These are phyloP conservation scores for Choiromyces venosus DNA, from an alignment of 495 filamentous ascomycete genomes.

Conservation along the genomic window DNA sequence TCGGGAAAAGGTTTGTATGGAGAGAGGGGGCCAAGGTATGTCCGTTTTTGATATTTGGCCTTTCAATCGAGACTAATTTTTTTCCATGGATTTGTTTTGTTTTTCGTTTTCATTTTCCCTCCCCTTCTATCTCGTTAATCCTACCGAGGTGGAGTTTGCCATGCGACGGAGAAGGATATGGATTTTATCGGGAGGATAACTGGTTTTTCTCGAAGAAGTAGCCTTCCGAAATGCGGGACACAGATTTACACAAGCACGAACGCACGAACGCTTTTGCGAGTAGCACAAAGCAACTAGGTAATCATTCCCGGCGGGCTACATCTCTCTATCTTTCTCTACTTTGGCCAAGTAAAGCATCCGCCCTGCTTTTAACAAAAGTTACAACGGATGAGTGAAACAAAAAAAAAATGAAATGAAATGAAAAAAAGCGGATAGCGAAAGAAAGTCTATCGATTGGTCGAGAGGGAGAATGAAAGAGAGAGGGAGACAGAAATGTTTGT, in stretches of 20 bases:
- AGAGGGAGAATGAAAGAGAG: background rate
- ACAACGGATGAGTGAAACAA: background rate
- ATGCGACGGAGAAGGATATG: background rate
- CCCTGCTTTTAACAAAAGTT: background rate
- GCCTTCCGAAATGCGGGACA: background rate
- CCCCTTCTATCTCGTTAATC: background rate
- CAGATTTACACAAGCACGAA: background rate
- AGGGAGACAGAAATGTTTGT: constrained; percentile 1
- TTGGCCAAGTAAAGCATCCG: background rate
- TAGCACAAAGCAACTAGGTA: background rate
- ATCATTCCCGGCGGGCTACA: background rate
- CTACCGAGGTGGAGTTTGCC: constrained; percentile 1
- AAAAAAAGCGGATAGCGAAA: background rate
- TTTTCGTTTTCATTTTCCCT: background rate
- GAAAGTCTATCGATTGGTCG: background rate
- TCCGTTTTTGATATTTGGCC: background rate
- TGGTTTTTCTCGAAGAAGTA: background rate
- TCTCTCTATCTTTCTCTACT: background rate
- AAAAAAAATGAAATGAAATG: background rate
- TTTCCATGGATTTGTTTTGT: no score
- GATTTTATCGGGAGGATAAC: background rate
- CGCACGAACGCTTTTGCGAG: background rate
- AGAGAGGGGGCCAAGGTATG: background rate
- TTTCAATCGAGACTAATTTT: background rate
- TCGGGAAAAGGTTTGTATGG: background rate